Evolutionary conservation across 441 rosid species (phyloP).

Genomic region (Euphorbia neoarborescens): DNA sequence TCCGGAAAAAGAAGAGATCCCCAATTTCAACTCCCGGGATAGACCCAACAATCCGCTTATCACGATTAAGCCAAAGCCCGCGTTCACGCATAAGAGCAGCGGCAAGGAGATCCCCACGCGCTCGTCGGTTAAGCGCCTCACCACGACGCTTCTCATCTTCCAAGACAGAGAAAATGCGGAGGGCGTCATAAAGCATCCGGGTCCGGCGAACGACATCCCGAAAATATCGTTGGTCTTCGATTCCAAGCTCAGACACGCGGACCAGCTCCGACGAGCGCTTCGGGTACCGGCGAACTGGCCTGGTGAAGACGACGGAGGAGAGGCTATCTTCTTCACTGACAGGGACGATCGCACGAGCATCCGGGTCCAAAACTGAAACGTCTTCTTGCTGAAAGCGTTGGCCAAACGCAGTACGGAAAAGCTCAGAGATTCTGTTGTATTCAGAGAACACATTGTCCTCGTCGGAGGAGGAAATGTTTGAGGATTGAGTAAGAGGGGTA

Average conservation of each 20-base stretch:
- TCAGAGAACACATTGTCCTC: slow-evolving; percentile 45
- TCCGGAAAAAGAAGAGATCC: slow-evolving; percentile 57
- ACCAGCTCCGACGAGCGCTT: slow-evolving; percentile 71
- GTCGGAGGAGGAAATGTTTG: slow-evolving; percentile 23
- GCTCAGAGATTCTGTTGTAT: slow-evolving; percentile 48
- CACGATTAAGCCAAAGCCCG: slow-evolving; percentile 60
- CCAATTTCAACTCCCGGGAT: slow-evolving; percentile 68
- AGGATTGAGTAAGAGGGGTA: slow-evolving; percentile 21
- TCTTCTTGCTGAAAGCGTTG: slow-evolving; percentile 32
- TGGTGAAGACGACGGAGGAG: slow-evolving; percentile 21
- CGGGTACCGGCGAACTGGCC: slow-evolving; percentile 22
- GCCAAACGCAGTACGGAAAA: slow-evolving; percentile 59
- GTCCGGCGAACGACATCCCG: slow-evolving; percentile 56
- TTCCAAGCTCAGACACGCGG: slow-evolving; percentile 56
- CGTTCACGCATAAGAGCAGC: slow-evolving; percentile 52
- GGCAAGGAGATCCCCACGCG: slow-evolving; percentile 58
- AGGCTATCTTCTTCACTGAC: slow-evolving; percentile 11
- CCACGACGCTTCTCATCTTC: slow-evolving; percentile 36
- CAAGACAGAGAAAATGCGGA: slow-evolving; percentile 43
- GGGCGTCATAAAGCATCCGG: slow-evolving; percentile 56
- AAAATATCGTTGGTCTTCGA: slow-evolving; percentile 53
- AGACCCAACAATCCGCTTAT: slow-evolving; percentile 64
- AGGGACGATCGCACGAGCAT: slow-evolving; percentile 58
- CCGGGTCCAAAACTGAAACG: slow-evolving; percentile 34
- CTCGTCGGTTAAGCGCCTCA: slow-evolving; percentile 27